Conservation (phyloP, 2,329 filamentous ascomycete genomes). For the Atkinsonella texensis region DNA sequence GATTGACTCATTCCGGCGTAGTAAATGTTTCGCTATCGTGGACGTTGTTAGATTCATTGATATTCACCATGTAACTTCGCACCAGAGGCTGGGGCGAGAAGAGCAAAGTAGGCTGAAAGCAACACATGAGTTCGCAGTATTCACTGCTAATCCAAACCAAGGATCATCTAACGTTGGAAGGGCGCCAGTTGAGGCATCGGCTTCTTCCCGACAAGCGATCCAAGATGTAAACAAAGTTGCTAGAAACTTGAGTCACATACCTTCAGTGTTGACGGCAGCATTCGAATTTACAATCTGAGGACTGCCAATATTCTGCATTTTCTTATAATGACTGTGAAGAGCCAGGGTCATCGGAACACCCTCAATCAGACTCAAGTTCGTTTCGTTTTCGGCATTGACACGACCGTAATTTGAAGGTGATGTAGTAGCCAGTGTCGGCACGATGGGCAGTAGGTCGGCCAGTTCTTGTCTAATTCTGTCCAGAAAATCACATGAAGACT, state of each 20-base stretch:
- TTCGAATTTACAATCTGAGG: not conserved
- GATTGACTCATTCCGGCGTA: not conserved
- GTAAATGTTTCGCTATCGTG: not conserved
- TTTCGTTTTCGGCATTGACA: slow-evolving; percentile 24
- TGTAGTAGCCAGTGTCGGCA: slow-evolving; percentile 10
- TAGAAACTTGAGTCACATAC: not conserved
- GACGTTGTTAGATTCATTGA: not conserved
- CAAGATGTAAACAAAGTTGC: not conserved
- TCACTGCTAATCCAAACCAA: not conserved
- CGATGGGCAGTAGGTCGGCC: slow-evolving; percentile 6
- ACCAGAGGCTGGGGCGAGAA: not conserved
- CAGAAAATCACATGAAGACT: not conserved
- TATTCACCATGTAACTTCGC: not conserved
- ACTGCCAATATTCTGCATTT: not conserved
- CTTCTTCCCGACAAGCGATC: too few relatives aligned
- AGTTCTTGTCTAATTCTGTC: not conserved
- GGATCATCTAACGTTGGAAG: not conserved
- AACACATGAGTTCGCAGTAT: not conserved
- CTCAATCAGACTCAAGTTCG: slow-evolving; percentile 18
- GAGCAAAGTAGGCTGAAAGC: not conserved
- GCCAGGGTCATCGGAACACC: slow-evolving; percentile 14
- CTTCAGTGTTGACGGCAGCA: not conserved
- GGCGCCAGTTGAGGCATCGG: too few relatives aligned
- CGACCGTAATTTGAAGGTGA: slow-evolving; percentile 19
- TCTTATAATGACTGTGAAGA: slow-evolving; percentile 3